phyloP scores from a whole-genome alignment of 2,329 filamentous ascomycete genomes.

The Cladobotryum protrusum region DNA sequence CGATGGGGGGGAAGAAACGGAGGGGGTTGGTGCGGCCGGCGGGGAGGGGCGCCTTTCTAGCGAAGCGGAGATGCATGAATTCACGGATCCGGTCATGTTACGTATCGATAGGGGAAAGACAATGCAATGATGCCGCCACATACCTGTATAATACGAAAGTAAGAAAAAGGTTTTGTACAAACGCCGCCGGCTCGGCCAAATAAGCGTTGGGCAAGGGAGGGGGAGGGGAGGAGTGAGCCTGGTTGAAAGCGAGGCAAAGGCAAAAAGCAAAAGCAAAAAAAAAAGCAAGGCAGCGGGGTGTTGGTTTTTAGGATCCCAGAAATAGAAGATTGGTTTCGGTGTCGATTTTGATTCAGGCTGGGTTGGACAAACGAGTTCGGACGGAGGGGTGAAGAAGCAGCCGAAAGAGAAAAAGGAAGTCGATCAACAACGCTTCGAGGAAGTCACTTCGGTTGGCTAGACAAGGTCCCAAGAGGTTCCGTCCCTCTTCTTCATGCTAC shows the following conservation, averaged over 20 bases:
- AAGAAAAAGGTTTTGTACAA: not conserved
- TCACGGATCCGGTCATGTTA: not conserved
- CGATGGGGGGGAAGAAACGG: too few relatives aligned
- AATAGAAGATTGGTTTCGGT: too few relatives aligned
- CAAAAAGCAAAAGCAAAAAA: not conserved
- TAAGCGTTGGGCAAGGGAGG: too few relatives aligned
- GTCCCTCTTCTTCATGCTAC: not conserved
- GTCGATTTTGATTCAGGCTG: slow-evolving; percentile 5
- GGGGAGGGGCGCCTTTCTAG: too few relatives aligned
- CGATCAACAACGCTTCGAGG: slow-evolving; percentile 3
- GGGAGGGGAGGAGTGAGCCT: not conserved
- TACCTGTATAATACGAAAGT: not conserved
- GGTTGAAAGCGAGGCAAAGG: not conserved
- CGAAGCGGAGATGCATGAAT: not conserved
- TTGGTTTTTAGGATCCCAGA: not conserved
- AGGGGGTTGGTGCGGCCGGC: too few relatives aligned
- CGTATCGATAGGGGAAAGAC: not conserved
- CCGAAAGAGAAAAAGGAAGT: slow-evolving; percentile 8
- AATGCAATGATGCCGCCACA: too few relatives aligned
- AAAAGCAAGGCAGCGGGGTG: slow-evolving; percentile 10
- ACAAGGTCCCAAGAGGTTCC: too few relatives aligned
- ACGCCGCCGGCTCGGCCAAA: too few relatives aligned
- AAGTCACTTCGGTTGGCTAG: too few relatives aligned
- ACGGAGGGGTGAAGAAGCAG: slow-evolving; percentile 1
- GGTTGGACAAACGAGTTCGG: slow-evolving; percentile 5